Conservation (phyloP, 1,284 basidiomycete genomes). For the Tilletia caries region DNA sequence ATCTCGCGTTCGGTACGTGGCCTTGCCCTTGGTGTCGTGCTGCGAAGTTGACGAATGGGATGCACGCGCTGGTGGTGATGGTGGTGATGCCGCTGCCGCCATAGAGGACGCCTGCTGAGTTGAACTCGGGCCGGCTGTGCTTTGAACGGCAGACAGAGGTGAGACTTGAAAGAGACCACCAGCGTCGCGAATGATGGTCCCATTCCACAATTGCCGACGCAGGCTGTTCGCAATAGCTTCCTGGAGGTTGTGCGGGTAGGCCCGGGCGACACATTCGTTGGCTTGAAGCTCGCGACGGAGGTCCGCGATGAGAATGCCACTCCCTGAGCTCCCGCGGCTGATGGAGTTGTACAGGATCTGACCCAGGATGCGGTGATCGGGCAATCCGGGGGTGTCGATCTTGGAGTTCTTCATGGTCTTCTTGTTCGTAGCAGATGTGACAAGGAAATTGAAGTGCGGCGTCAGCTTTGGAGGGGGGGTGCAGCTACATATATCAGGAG, state of each 20-base stretch:
- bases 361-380: slow-evolving; percentile 1
- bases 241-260: slow-evolving; percentile 1
- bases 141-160: neutral
- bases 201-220: neutral
- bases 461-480: too few relatives aligned
- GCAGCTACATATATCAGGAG: too few relatives aligned
- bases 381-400: slow-evolving; percentile 1
- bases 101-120: too few relatives aligned
- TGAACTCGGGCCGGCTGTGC: too few relatives aligned
- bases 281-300: neutral
- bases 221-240: neutral
- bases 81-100: too few relatives aligned
- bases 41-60: too few relatives aligned
- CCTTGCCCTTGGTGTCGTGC: too few relatives aligned
- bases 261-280: neutral
- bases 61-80: too few relatives aligned
- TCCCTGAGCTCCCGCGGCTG: neutral
- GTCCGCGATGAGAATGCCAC: neutral
- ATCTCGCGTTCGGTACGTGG: too few relatives aligned
- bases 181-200: neutral
- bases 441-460: too few relatives aligned
- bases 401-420: slow-evolving; percentile 4
- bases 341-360: slow-evolving; percentile 3
- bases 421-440: too few relatives aligned
- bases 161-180: neutral